Conservation (phyloP, 768 basidiomycete species). For the Suillus fuscotomentosus region DNA sequence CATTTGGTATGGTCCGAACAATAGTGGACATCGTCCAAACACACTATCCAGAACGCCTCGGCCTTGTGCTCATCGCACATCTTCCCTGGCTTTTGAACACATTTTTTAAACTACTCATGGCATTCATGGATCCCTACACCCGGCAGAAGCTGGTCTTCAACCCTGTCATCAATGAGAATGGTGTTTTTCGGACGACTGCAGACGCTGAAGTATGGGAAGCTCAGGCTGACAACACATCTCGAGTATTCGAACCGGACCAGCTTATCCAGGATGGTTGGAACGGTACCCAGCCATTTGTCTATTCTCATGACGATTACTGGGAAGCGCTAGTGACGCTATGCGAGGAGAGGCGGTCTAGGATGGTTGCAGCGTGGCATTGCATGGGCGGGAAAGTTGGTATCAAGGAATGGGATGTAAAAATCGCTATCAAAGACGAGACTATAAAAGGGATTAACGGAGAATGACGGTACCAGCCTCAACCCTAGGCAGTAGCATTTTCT, state of each 20-base stretch:
- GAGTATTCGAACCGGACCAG: slow-evolving; percentile 64
- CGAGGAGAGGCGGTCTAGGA: slow-evolving; percentile 44
- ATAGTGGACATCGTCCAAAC: too few relatives aligned
- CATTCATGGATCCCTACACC: slow-evolving; percentile 83
- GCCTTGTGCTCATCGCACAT: slow-evolving; percentile 49
- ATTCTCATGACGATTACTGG: slow-evolving; percentile 78
- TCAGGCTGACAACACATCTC: not conserved
- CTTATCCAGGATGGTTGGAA: slow-evolving; percentile 72
- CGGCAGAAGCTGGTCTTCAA: slow-evolving; percentile 76
- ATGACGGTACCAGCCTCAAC: not conserved
- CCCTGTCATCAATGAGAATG: slow-evolving; percentile 36
- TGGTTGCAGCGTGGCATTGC: slow-evolving; percentile 61
- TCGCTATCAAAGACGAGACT: slow-evolving; percentile 17
- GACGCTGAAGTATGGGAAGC: slow-evolving; percentile 11
- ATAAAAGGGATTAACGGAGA: not conserved
- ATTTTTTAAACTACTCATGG: slow-evolving; percentile 76
- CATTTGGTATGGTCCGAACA: too few relatives aligned
- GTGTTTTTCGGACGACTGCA: slow-evolving; percentile 25
- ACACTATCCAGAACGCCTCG: too few relatives aligned
- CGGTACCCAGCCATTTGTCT: slow-evolving; percentile 65
- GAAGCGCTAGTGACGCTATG: slow-evolving; percentile 55
- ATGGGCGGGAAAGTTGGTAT: slow-evolving; percentile 70
- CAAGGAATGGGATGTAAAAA: slow-evolving; percentile 79
- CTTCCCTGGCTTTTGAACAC: slow-evolving; percentile 75
- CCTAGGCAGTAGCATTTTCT: not conserved